Conservation (phyloP, 2,329 filamentous ascomycete genomes). For the Rhexocercosporidium sp. region DNA sequence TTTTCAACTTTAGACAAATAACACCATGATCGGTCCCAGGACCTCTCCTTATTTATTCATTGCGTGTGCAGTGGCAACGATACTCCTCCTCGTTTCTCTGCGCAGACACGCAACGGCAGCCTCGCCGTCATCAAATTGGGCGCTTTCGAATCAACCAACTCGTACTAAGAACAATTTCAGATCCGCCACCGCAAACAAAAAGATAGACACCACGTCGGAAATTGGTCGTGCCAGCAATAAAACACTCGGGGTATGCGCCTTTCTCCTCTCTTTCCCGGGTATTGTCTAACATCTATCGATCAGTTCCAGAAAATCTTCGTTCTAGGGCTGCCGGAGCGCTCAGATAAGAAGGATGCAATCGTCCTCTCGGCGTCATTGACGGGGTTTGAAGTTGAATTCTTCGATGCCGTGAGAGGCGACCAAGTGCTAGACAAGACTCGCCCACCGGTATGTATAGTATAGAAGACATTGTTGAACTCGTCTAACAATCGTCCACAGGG, state of each 20-base stretch:
- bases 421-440: conserved; percentile 48
- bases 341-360: conserved; percentile 55
- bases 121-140: background rate
- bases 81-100: background rate
- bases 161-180: background rate
- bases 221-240: background rate
- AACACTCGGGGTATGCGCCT: background rate
- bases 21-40: background rate
- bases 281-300: background rate
- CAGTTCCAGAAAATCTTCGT: conserved; percentile 52
- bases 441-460: conserved; percentile 38
- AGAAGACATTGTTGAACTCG: background rate
- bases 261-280: background rate
- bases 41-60: background rate
- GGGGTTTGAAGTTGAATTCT: conserved; percentile 50
- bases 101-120: background rate
- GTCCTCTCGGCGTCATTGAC: conserved; percentile 49
- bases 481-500: background rate
- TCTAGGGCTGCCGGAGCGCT: conserved; percentile 51
- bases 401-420: conserved; percentile 48
- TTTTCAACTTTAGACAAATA: background rate
- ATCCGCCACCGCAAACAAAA: background rate
- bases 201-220: conserved; percentile 1
- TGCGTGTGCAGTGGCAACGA: background rate
- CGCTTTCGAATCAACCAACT: background rate